Evolutionary conservation across 1,284 basidiomycete genomes (phyloP), one percentile per base, ranked within the genome.

Genomic region (Agaricales sp.): DNA sequence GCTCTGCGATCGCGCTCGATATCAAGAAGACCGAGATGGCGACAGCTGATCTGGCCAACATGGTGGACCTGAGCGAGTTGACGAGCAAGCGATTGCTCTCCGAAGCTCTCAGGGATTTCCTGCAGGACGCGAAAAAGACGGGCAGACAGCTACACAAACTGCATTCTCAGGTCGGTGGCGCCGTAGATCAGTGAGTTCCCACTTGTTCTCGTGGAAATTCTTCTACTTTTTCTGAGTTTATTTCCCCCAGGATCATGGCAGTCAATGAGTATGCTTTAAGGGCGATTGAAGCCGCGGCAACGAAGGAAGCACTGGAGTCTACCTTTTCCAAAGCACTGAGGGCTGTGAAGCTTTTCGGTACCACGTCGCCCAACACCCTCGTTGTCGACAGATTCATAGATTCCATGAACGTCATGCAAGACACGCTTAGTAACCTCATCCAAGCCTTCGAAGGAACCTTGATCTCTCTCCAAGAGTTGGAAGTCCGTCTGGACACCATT

Each of bases 21-120:
- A 75, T 87, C 51, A 79, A 83, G 63, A 79, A 79, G 61, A 78
- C 81, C n/a, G 79, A 87, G 57, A 78, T 87, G 71, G 84, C 83
- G 6, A 83, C 79, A 1, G 66, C 61, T 25, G 84, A 87, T 58
- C 66, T 87, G 44, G 65, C 76, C 18, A 71, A 74, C 3, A 66
- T 85, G 21, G 79, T 86, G 16, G 69, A 70, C 20, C 62, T 71
- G 51, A 86, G 85, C 59, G 64, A 79, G 16, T 61, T 87, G 56
- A 73, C 66, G 50, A 75, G 75, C 39, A 74, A 67, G 47, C 79
- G 84, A n/a, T 51, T 60, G n/a, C 58, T 87, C 4, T 77, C 75
- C 16, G 63, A 71, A 12, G 58, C 67, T 3, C 63, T 87, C 53
- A 53, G 51, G 14, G 68, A 67, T 2, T 84, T 87, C 57, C 70